Conservation (phyloP, 371 early-diverging fungal species). For the Batrachochytrium dendrobatidis region DNA sequence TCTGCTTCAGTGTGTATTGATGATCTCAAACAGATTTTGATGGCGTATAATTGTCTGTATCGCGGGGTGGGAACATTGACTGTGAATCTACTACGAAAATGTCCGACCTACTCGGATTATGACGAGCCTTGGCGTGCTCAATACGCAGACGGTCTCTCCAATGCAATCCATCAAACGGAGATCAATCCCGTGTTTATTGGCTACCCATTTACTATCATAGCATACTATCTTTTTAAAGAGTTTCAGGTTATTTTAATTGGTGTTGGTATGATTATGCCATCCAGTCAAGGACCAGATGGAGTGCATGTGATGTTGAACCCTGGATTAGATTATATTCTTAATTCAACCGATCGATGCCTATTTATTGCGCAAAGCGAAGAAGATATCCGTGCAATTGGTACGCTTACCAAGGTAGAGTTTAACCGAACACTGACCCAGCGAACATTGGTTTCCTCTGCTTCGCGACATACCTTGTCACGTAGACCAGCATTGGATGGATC, state of each 20-base stretch:
- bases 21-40: constrained; percentile 55
- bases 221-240: constrained; percentile 57
- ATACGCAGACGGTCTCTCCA: constrained; percentile 61
- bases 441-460: background rate
- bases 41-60: constrained; percentile 61
- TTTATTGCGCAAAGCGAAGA: constrained; percentile 57
- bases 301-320: constrained; percentile 56
- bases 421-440: constrained; percentile 3
- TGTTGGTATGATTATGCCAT: constrained; percentile 14
- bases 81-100: constrained; percentile 60
- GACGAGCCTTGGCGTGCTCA: constrained; percentile 68
- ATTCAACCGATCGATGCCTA: constrained; percentile 46
- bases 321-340: constrained; percentile 45
- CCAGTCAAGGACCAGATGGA: background rate
- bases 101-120: constrained; percentile 50
- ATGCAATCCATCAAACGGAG: constrained; percentile 55
- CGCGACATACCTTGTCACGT: background rate
- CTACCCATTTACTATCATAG: constrained; percentile 47
- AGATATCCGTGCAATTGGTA: constrained; percentile 40
- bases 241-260: constrained; percentile 67
- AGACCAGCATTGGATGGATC: background rate
- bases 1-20: constrained; percentile 37
- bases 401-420: constrained; percentile 8
- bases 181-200: constrained; percentile 52
- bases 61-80: constrained; percentile 60